Evolutionary conservation across 768 basidiomycete species (phyloP).

Genomic region (Crassisporium funariophilum): DNA sequence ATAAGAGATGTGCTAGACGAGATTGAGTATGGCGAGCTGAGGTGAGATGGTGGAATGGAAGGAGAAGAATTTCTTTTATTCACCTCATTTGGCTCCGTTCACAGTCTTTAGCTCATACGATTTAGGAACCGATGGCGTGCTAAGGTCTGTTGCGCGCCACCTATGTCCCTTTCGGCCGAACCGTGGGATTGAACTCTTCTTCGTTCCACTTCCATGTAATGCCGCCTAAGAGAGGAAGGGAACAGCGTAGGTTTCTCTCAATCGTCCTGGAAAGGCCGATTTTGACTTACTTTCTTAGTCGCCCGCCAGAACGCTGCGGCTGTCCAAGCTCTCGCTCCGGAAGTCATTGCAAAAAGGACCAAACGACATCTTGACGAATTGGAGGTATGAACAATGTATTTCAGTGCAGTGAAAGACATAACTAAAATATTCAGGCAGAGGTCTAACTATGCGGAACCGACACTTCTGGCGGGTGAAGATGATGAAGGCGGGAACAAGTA

Average conservation of each 20-base stretch:
- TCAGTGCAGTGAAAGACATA: slow-evolving; percentile 5
- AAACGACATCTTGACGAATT: slow-evolving; percentile 83
- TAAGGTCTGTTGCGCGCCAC: slow-evolving; percentile 12
- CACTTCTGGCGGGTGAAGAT: slow-evolving; percentile 44
- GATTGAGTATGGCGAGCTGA: too few species aligned
- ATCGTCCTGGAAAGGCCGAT: not conserved
- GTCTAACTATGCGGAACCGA: slow-evolving; percentile 75
- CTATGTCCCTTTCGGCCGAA: slow-evolving; percentile 22
- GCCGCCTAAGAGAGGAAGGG: slow-evolving; percentile 51
- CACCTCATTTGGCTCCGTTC: too few species aligned
- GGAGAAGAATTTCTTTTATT: too few species aligned
- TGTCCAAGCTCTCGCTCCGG: slow-evolving; percentile 51
- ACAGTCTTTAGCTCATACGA: too few species aligned
- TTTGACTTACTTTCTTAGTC: slow-evolving; percentile 31
- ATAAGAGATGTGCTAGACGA: too few species aligned
- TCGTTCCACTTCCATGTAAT: slow-evolving; percentile 28
- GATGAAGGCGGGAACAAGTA: slow-evolving; percentile 46
- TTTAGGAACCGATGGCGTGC: slow-evolving; percentile 31
- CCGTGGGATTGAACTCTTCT: not conserved
- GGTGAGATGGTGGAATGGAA: too few species aligned
- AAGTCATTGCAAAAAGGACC: slow-evolving; percentile 74
- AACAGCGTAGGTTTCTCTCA: slow-evolving; percentile 42
- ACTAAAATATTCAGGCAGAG: slow-evolving; percentile 43
- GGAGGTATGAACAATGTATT: slow-evolving; percentile 50
- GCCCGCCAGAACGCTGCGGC: slow-evolving; percentile 51